Percentiles rank a stretch among this genome's conserved stretches.
Conservation (phyloP, 139 green algal genomes). For the Chlamydomonas incerta region DNA sequence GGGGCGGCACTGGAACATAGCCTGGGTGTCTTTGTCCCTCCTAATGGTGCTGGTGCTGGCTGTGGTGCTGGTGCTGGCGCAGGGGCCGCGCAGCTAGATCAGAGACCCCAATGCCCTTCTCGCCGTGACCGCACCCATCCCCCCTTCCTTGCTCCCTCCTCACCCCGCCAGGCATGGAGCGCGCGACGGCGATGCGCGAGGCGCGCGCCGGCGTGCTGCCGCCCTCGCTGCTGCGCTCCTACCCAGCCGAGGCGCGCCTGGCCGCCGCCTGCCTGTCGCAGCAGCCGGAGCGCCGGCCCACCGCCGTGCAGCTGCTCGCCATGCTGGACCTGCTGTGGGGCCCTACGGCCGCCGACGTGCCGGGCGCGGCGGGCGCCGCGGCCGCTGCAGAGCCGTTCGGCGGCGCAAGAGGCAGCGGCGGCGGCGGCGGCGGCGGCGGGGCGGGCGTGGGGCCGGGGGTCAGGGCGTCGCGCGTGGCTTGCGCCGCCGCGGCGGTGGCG, state of each 20-base stretch:
- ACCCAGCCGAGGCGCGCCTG: conserved; percentile 22
- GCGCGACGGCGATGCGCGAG: conserved; percentile 51
- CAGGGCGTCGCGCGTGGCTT: background rate
- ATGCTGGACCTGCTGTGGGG: conserved; percentile 35
- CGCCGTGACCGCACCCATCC: background rate
- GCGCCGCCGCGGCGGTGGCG: background rate
- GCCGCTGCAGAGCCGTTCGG: background rate
- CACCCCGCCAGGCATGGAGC: conserved; percentile 52
- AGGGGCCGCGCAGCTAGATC: no score
- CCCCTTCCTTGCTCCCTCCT: background rate
- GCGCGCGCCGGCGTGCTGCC: conserved; percentile 40
- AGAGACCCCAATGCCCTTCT: background rate
- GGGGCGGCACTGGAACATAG: no score
- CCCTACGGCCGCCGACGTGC: no score
- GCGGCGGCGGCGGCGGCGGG: background rate
- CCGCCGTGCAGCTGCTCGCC: conserved; percentile 25
- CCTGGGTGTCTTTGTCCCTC: background rate
- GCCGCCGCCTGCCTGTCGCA: conserved; percentile 2
- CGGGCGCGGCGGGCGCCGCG: background rate
- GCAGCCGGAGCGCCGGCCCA: conserved; percentile 20
- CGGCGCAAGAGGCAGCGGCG: background rate
- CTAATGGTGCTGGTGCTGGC: background rate
- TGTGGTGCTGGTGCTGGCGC: background rate
- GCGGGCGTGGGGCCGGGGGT: background rate
- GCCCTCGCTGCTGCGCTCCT: background rate